Conservation (phyloP, 164 flowering plant genomes). For the Kalanchoe fedtschenkoi region DNA sequence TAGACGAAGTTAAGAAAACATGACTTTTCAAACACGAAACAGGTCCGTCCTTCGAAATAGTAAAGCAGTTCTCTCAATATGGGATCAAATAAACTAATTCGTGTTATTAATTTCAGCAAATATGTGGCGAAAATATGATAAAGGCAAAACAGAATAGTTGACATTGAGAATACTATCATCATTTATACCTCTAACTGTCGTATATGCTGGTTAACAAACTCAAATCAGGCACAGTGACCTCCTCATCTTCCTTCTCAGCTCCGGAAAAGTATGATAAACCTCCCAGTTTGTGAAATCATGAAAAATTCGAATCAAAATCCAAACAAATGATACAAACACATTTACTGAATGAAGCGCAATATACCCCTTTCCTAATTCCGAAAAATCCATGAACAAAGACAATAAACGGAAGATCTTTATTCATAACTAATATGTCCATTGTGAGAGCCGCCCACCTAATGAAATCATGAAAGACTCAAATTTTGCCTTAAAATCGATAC, state of each 20-base stretch:
- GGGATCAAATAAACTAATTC: too few relatives aligned
- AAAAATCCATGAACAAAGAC: conserved; percentile 92
- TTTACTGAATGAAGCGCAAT: neutral
- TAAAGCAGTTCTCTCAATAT: conserved; percentile 87
- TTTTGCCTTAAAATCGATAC: too few relatives aligned
- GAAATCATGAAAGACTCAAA: too few relatives aligned
- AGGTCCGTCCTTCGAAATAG: conserved; percentile 84
- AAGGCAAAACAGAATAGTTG: neutral
- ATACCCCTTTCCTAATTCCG: conserved; percentile 96
- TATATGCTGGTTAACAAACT: conserved; percentile 93
- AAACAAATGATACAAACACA: neutral
- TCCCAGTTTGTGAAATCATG: conserved; percentile 56
- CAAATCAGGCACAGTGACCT: conserved; percentile 91
- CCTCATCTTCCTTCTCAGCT: conserved; percentile 93
- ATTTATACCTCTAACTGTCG: too few relatives aligned
- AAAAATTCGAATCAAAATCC: conserved; percentile 2
- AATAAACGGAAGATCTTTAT: conserved; percentile 60
- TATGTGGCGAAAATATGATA: neutral
- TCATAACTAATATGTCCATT: too few relatives aligned
- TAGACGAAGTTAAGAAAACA: conserved; percentile 5
- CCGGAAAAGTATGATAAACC: conserved; percentile 90
- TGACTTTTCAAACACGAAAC: conserved; percentile 11
- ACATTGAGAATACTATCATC: neutral
- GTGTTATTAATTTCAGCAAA: too few relatives aligned
- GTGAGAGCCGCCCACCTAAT: too few relatives aligned